These are phyloP conservation scores for Mrakia frigida DNA, from an alignment of 768 basidiomycete genomes.

Conservation along the genomic window DNA sequence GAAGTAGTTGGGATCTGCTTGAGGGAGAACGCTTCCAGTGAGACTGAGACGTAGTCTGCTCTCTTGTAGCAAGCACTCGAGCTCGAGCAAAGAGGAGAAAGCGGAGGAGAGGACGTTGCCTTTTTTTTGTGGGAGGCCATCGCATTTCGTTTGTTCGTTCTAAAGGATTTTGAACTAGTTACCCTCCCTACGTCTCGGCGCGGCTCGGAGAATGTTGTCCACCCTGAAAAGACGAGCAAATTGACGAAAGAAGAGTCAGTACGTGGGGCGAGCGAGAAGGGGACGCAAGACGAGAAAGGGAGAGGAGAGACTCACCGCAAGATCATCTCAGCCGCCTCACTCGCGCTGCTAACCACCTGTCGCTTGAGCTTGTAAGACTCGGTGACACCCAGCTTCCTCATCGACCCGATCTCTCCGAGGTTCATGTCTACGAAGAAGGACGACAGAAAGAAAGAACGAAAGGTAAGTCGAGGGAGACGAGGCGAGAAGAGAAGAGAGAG, in stretches of 20 bases:
- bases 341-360: slow-evolving; percentile 89
- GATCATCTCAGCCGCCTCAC: slow-evolving; percentile 98
- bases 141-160: neutral
- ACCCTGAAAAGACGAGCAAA: slow-evolving; percentile 53
- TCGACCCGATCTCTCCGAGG: slow-evolving; percentile 73
- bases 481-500: neutral
- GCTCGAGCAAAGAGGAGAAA: neutral
- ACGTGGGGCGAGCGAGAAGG: neutral
- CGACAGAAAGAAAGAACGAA: neutral
- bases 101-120: too few relatives aligned
- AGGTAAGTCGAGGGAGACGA: too few relatives aligned
- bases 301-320: slow-evolving; percentile 55
- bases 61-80: too few relatives aligned
- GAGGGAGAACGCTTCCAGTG: neutral
- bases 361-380: slow-evolving; percentile 97
- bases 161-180: neutral
- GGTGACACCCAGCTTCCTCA: slow-evolving; percentile 80
- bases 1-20: neutral
- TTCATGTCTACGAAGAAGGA: slow-evolving; percentile 67
- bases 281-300: neutral
- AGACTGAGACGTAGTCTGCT: too few relatives aligned
- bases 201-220: slow-evolving; percentile 81
- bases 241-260: slow-evolving; percentile 8
- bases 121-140: neutral
- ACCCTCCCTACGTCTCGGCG: slow-evolving; percentile 74